phyloP scores from a whole-genome alignment of 73 alveolate genomes.

The Paramecium sonneborni region DNA sequence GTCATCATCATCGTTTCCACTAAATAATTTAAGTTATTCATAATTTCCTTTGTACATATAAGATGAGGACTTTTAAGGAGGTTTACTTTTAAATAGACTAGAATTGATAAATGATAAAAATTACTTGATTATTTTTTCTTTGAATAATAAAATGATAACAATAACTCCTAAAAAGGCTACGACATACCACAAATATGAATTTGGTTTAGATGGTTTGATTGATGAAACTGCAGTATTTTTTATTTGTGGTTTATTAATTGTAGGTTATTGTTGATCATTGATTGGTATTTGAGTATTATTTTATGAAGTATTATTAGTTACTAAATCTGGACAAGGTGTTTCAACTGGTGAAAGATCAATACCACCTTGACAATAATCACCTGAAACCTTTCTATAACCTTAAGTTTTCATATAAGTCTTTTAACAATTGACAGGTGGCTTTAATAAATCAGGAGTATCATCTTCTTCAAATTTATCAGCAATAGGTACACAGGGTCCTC shows the following conservation, averaged over 20 bases:
- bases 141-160: neutral
- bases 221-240: neutral
- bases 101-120: neutral
- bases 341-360: constrained; percentile 23
- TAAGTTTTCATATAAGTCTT: constrained; percentile 18
- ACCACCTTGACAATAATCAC: constrained; percentile 48
- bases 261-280: neutral
- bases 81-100: neutral
- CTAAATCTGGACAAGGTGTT: constrained; percentile 9
- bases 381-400: constrained; percentile 50
- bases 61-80: neutral
- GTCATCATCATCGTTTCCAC: constrained; percentile 15
- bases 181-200: neutral
- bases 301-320: neutral
- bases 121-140: neutral
- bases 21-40: neutral
- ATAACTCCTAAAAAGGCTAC: neutral
- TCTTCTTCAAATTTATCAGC: constrained; percentile 58
- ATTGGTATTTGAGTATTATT: neutral
- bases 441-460: constrained; percentile 48
- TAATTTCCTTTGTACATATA: neutral
- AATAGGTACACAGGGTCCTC: constrained; percentile 58
- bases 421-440: constrained; percentile 18
- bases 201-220: neutral
- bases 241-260: neutral